phyloP scores from a whole-genome alignment of 352 stramenopile genomes.

The Phytophthora citrophthora region DNA sequence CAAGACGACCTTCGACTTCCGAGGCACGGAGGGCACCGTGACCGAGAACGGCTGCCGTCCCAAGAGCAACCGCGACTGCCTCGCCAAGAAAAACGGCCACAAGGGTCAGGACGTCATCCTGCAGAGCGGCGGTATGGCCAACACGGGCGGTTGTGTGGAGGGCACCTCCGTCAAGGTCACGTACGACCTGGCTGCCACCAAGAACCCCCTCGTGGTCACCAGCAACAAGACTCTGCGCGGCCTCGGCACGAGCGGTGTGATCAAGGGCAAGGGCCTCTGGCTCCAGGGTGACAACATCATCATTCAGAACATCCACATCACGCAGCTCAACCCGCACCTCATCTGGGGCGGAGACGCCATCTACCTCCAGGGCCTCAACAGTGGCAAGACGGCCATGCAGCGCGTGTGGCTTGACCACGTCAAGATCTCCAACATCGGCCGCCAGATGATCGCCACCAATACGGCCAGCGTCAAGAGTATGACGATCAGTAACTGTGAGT shows the following conservation, averaged over 20 bases:
- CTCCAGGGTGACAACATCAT: conserved; percentile 51
- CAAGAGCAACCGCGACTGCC: conserved; percentile 44
- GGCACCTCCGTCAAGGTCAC: conserved; percentile 40
- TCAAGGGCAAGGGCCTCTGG: conserved; percentile 53
- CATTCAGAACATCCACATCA: conserved; percentile 56
- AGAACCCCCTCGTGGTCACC: conserved; percentile 39
- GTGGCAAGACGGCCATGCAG: conserved; percentile 27
- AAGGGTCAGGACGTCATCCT: conserved; percentile 65
- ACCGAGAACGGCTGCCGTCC: conserved; percentile 58
- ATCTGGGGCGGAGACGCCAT: conserved; percentile 42
- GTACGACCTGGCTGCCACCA: conserved; percentile 31
- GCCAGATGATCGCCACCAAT: conserved; percentile 48
- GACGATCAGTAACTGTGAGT: conserved; percentile 62
- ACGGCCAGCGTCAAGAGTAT: conserved; percentile 44
- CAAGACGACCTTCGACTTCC: conserved; percentile 57
- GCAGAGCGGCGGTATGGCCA: conserved; percentile 53
- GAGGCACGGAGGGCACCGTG: conserved; percentile 50
- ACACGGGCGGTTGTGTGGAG: conserved; percentile 54
- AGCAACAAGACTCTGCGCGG: conserved; percentile 57
- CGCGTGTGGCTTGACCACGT: conserved; percentile 64
- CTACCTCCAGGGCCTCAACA: conserved; percentile 37
- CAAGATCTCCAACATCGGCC: conserved; percentile 47
- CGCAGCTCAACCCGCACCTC: conserved; percentile 48
- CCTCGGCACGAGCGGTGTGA: conserved; percentile 42
- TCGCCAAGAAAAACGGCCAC: conserved; percentile 61